These are phyloP conservation scores for Adansonia madagascariensis DNA, from an alignment of 441 rosid species.

Conservation along the genomic window DNA sequence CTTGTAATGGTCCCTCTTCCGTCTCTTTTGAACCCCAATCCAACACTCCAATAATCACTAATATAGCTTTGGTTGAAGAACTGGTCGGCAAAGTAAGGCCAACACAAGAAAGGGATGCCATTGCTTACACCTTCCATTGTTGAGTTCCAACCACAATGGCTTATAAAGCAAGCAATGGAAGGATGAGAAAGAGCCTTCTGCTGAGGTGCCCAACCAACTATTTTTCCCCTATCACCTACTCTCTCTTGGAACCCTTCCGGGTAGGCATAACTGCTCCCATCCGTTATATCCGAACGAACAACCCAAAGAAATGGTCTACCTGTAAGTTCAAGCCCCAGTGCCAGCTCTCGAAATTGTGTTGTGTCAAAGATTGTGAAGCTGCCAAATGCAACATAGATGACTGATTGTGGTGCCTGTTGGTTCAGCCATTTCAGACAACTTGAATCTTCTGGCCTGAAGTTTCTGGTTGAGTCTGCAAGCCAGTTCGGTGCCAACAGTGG, in stretches of 20 bases:
- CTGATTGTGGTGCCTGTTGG: conserved; percentile 1
- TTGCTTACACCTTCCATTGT: conserved; percentile 24
- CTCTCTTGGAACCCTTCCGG: conserved; percentile 9
- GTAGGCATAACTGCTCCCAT: neutral
- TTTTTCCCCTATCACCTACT: neutral
- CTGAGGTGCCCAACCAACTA: conserved; percentile 13
- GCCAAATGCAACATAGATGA: conserved; percentile 19
- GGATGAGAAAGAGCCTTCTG: neutral
- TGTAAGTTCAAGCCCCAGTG: conserved; percentile 18
- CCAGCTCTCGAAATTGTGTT: conserved; percentile 14
- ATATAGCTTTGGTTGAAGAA: conserved; percentile 21
- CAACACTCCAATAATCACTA: conserved; percentile 10
- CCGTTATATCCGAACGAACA: neutral
- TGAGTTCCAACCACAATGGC: conserved; percentile 21
- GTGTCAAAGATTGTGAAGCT: conserved; percentile 2
- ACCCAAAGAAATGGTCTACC: conserved; percentile 14
- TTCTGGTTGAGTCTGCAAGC: neutral
- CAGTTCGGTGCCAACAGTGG: conserved; percentile 4
- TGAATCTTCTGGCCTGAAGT: neutral
- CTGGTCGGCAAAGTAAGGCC: conserved; percentile 23
- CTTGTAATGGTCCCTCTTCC: conserved; percentile 7
- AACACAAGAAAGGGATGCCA: conserved; percentile 17
- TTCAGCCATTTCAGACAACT: conserved; percentile 3
- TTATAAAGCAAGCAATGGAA: conserved; percentile 18
- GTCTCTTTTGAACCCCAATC: neutral